These are phyloP conservation scores for Phylloporus rhodoxanthus DNA, from an alignment of 768 basidiomycete species.

Conservation along the genomic window DNA sequence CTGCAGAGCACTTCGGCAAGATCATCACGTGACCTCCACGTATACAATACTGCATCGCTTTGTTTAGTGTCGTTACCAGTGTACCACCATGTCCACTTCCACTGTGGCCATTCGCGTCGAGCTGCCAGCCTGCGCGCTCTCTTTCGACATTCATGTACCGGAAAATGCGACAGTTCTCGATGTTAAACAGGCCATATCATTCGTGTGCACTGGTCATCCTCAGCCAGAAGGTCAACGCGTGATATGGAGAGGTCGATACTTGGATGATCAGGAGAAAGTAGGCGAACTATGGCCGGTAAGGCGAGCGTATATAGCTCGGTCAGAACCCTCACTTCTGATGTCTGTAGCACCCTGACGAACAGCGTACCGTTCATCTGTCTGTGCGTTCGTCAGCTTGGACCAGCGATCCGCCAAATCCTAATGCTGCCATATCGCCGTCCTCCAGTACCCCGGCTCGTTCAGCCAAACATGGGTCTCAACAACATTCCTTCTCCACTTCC, in stretches of 20 bases:
- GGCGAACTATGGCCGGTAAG: conserved; percentile 66
- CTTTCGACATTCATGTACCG: conserved; percentile 52
- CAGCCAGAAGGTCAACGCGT: conserved; percentile 67
- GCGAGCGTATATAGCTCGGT: not conserved
- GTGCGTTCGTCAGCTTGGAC: conserved; percentile 80
- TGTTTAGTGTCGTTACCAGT: not conserved
- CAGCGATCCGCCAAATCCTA: conserved; percentile 40
- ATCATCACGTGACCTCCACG: conserved; percentile 30
- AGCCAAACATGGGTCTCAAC: not conserved
- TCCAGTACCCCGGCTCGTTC: not conserved
- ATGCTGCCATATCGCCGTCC: conserved; percentile 11
- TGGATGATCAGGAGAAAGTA: conserved; percentile 60
- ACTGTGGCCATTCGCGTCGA: conserved; percentile 52
- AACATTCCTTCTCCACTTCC: not conserved
- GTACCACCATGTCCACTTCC: conserved; percentile 25
- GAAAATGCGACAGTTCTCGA: conserved; percentile 47
- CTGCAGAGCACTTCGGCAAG: too few relatives aligned
- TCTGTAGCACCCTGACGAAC: conserved; percentile 48
- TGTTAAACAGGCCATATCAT: conserved; percentile 62
- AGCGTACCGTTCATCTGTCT: conserved; percentile 63
- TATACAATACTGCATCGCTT: conserved; percentile 3
- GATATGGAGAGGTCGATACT: conserved; percentile 66
- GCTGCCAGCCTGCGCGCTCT: conserved; percentile 67
- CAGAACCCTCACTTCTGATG: conserved; percentile 4
- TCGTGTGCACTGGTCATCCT: conserved; percentile 58